Conservation (phyloP, 2,329 filamentous ascomycete species). For the Colletotrichum liriopes region DNA sequence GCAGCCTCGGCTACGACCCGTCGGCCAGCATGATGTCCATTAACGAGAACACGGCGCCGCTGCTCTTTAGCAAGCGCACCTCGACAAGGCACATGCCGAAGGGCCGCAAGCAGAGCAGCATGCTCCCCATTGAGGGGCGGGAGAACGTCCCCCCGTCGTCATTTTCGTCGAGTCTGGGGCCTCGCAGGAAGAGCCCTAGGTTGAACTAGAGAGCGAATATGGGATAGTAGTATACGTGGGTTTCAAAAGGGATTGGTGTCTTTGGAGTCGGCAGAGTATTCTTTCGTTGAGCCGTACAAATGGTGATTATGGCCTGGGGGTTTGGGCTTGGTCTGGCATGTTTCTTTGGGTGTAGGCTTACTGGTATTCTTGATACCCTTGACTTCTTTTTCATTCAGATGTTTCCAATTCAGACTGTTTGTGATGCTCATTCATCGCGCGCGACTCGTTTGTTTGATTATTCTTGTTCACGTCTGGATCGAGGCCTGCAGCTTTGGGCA, state of each 20-base stretch:
- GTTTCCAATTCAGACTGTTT: not conserved
- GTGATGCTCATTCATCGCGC: not conserved
- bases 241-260: constrained; percentile 1
- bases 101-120: constrained; percentile 52
- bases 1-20: constrained; percentile 64
- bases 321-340: not conserved
- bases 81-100: constrained; percentile 52
- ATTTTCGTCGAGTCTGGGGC: constrained; percentile 60
- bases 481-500: not conserved
- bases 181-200: constrained; percentile 70
- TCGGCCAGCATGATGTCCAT: constrained; percentile 59
- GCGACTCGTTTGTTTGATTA: too few species aligned
- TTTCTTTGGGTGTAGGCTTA: constrained; percentile 38
- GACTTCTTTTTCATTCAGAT: constrained; percentile 9
- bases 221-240: not conserved
- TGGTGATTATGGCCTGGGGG: constrained; percentile 3
- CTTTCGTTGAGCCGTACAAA: constrained; percentile 25
- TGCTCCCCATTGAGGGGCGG: constrained; percentile 59
- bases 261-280: constrained; percentile 3
- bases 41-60: constrained; percentile 61
- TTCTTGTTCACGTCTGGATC: not conserved
- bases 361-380: constrained; percentile 43
- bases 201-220: constrained; percentile 52
- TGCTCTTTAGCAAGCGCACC: constrained; percentile 61
- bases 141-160: constrained; percentile 66